Evolutionary conservation across 2,329 filamentous ascomycete genomes (phyloP), one percentile per base, ranked within the genome.

Genomic region (Lanzia echinophila): DNA sequence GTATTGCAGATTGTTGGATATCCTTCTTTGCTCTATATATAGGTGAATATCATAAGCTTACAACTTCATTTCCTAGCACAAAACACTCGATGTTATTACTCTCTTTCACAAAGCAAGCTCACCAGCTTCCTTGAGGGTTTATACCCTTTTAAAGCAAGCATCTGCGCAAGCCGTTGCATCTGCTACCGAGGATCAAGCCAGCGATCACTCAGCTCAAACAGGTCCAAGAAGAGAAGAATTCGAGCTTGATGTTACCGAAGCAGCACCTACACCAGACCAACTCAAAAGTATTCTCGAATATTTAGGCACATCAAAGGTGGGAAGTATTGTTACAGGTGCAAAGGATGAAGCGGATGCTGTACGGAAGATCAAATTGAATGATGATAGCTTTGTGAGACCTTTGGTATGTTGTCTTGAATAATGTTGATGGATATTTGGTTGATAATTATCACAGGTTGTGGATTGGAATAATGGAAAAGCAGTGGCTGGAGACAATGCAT

Each of bases 401-500:
- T 73, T 96, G 69, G 88, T 94, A 74, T 65, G 86, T 78, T 53
- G 20, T 49, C 31, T 50, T 34, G 17, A 6, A 6, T 36, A 3
- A 33, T 44, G 8, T 3, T 19, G 11, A 15, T 36, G 7, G n/a
- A 53, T 17, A 5, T 24, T 36, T 58, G 50, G 55, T 67, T 68
- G 64, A 69, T 58, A n/a, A 38, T 28, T 33, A 38, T 20, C 34
- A 28, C 59, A 78, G 79, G 73, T 86, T 55, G 92, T 97, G 50
- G 92, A 97, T 69, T 97, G 94, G 94, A 89, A 87, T 68, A 91
- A 92, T 69, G 94, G 91, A 60, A 87, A 83, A 69, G 92, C 85
- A 45, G 76, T 87, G 73, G 75, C 82, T 24, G 88, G 89, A 19
- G 88, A 88, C 48, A 84, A 87, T 60, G 86, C 96, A 74, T 95